Evolutionary conservation across 495 filamentous ascomycete genomes (phyloP), one percentile per base, ranked within the genome.

Genomic region (Neurospora cerealis): DNA sequence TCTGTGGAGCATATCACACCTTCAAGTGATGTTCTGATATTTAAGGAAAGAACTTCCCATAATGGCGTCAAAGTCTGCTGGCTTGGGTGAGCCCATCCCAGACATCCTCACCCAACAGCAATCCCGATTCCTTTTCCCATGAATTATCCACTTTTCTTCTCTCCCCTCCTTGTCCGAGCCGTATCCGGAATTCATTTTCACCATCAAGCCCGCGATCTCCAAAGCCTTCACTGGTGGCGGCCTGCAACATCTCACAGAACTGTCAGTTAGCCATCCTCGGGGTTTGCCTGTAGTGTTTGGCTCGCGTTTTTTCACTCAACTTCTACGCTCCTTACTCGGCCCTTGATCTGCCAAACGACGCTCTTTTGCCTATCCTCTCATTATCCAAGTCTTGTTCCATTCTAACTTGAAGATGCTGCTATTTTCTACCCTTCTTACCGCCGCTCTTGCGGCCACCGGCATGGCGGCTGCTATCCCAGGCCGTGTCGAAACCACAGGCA

Each of bases 371-470:
- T 6, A 32, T 3, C 28, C 10, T 62, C 13, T 34, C 28, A 34
- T 66, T 66, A 15, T 36, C 7, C 28, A 10, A 66, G 15, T 34
- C 54, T 66, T 36, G 0, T 10, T 66, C 13, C 13, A 34, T 34
- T 66, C 6, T 66, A 66, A 19, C 54, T 32, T 36, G 13, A 1
- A 28, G 28, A 75, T 78, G 79, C 69, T 46, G 72, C 39, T 48
- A 66, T 44, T 78, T 40, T 62, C 75, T 11, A 41, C 71, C 28
- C 69, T 78, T 32, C 21, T 76, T 24, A 73, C 74, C 19, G 72
- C 70, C 69, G 79, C 81, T 71, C 78, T 81, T 70, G 87, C 87
- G 80, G 83, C 79, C 28, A 69, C 86, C 73, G 82, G 82, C 73
- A 83, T 87, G 74, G 73, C 80, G 24, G 74, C 79, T 32, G 74